Conservation (phyloP, 768 basidiomycete genomes). For the Boletus rubroflammeus region DNA sequence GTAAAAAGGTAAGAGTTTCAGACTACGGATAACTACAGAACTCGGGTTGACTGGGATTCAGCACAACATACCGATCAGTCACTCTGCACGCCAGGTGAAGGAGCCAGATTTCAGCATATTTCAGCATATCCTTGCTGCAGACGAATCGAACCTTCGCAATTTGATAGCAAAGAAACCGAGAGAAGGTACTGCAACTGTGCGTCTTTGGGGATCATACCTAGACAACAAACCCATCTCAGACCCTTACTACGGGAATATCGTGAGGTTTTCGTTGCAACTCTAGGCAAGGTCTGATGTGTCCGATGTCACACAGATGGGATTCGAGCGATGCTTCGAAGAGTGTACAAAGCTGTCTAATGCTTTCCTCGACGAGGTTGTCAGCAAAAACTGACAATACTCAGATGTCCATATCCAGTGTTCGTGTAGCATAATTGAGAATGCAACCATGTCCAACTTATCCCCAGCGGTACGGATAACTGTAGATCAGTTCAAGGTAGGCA, state of each 20-base stretch:
- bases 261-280: conserved; percentile 31
- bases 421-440: conserved; percentile 6
- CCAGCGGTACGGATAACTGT: neutral
- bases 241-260: conserved; percentile 77
- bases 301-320: conserved; percentile 50
- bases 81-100: conserved; percentile 61
- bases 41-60: conserved; percentile 29
- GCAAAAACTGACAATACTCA: conserved; percentile 22
- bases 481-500: conserved; percentile 66
- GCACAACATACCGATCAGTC: conserved; percentile 70
- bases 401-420: neutral
- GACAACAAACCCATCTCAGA: conserved; percentile 72
- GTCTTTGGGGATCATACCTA: conserved; percentile 78
- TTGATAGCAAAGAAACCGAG: conserved; percentile 51
- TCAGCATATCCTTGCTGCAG: conserved; percentile 84
- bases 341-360: conserved; percentile 72
- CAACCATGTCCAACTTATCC: conserved; percentile 1
- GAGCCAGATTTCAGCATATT: conserved; percentile 69
- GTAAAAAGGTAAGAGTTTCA: conserved; percentile 52
- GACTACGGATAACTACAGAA: neutral
- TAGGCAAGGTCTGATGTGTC: conserved; percentile 1
- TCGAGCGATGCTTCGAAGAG: conserved; percentile 75
- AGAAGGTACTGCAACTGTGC: conserved; percentile 59
- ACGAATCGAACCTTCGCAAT: conserved; percentile 67
- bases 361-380: conserved; percentile 65